phyloP scores from a whole-genome alignment of 441 rosid species.

The Corymbia citriodora region DNA sequence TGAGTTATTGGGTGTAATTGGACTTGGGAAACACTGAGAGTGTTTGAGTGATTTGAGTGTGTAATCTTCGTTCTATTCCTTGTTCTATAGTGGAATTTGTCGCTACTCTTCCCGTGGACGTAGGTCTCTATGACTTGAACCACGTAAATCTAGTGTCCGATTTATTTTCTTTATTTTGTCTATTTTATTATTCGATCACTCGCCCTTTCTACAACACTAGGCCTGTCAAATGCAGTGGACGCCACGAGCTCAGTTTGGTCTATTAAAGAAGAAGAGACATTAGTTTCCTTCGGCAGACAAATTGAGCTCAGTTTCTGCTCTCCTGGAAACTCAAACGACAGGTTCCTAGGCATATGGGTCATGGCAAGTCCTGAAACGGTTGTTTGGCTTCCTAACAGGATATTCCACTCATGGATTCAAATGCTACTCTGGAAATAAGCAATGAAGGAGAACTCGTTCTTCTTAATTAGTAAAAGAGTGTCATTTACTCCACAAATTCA shows the following conservation, averaged over 20 bases:
- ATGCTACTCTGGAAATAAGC: neutral
- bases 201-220: no score
- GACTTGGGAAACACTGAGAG: no score
- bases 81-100: no score
- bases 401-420: neutral
- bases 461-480: neutral
- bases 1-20: no score
- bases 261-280: neutral
- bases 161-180: no score
- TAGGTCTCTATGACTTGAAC: no score
- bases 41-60: no score
- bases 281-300: neutral
- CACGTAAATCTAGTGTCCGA: no score
- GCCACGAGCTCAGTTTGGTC: neutral
- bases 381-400: conserved; percentile 2
- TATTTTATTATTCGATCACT: no score
- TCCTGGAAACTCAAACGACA: neutral
- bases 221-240: neutral
- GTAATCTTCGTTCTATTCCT: no score
- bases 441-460: neutral
- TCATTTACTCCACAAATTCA: conserved; percentile 3
- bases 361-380: neutral
- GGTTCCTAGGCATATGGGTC: conserved; percentile 1
- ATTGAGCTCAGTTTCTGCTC: conserved; percentile 7
- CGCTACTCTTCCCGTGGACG: no score